A percentile compares a stretch with the other conserved stretches of the same genome.
Conservation (phyloP, 148 eudicot genomes). For the Cornus kousa region DNA sequence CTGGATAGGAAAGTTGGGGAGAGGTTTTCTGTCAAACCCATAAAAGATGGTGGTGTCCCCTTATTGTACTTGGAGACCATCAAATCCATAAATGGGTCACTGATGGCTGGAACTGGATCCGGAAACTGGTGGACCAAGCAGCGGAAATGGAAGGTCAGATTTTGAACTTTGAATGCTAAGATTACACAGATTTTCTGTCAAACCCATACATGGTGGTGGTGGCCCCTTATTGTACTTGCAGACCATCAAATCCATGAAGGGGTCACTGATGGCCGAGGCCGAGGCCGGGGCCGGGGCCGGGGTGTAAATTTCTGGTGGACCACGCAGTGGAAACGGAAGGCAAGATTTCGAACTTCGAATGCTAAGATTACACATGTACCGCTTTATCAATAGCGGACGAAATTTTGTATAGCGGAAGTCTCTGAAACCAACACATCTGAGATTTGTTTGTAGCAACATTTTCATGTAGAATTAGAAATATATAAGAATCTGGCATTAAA, state of each 20-base stretch:
- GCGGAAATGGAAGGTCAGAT: conserved; percentile 1
- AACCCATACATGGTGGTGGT: not conserved
- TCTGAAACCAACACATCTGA: not conserved
- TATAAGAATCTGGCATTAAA: no score
- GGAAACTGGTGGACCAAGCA: not conserved
- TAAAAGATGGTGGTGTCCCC: not conserved
- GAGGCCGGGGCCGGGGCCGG: not conserved
- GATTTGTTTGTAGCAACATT: no score
- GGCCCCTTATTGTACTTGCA: not conserved
- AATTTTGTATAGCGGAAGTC: not conserved
- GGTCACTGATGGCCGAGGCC: not conserved
- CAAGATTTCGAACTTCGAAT: not conserved
- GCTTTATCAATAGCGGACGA: not conserved
- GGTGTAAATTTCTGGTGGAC: conserved; percentile 12
- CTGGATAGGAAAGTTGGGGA: conserved; percentile 13
- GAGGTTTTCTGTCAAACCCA: conserved; percentile 10
- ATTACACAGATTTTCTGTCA: not conserved
- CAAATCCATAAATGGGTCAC: conserved; percentile 10
- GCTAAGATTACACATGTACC: conserved; percentile 5
- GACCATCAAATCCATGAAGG: conserved; percentile 11
- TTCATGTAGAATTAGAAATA: no score
- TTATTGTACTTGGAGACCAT: conserved; percentile 11
- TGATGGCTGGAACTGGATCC: not conserved
- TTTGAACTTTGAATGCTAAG: conserved; percentile 4
- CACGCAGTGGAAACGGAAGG: conserved; percentile 2